Conservation (phyloP, 2,329 filamentous ascomycete species). For the Colletotrichum echinochloae region DNA sequence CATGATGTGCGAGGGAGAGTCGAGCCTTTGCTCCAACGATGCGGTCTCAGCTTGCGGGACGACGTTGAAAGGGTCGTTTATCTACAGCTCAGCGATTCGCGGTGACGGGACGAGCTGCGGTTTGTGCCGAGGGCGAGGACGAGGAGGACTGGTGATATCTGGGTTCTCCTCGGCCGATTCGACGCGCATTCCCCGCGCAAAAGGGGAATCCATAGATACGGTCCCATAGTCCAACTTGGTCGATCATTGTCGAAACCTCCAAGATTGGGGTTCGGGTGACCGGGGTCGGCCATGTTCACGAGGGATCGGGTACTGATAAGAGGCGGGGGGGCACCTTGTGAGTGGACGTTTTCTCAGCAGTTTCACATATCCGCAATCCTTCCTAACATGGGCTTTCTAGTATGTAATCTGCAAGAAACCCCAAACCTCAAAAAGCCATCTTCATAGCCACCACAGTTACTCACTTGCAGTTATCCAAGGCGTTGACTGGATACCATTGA, state of each 20-base stretch:
- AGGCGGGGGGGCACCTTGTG: background rate
- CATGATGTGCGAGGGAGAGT: background rate
- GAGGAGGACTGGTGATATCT: background rate
- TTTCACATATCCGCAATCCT: too few relatives aligned
- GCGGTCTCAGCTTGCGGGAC: background rate
- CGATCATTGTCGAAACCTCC: background rate
- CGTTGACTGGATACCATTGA: too few relatives aligned
- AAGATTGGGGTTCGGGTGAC: constrained; percentile 4
- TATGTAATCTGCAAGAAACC: too few relatives aligned
- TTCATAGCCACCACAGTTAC: too few relatives aligned
- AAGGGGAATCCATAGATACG: constrained; percentile 22
- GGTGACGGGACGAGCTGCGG: background rate
- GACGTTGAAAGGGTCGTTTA: background rate
- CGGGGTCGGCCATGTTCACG: background rate
- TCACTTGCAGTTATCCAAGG: too few relatives aligned
- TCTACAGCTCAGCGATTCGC: background rate
- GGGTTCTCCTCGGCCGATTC: constrained; percentile 23
- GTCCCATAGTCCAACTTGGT: background rate
- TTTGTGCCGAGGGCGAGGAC: background rate
- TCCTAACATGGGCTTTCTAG: too few relatives aligned
- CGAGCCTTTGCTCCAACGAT: background rate
- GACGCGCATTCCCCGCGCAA: constrained; percentile 23
- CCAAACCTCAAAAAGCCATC: too few relatives aligned
- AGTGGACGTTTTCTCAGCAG: background rate
- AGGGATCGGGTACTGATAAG: constrained; percentile 12